Evolutionary conservation across 2,329 filamentous ascomycete genomes (phyloP).

Genomic region (Mollisiaceae sp.): DNA sequence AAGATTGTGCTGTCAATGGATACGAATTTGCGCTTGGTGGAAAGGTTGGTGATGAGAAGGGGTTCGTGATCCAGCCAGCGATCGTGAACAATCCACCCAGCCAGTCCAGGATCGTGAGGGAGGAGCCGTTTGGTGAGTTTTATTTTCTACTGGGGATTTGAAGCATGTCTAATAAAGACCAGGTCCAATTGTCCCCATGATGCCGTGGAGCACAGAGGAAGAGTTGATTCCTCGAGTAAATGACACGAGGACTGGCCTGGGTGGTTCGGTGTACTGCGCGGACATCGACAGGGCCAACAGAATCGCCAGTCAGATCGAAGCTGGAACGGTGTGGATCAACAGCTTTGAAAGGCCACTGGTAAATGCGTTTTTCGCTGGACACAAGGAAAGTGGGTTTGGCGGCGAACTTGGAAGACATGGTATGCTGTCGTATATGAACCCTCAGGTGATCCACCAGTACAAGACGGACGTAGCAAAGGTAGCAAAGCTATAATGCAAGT

Average conservation of each 20-base stretch:
- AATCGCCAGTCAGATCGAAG: conserved; percentile 59
- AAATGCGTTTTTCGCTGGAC: conserved; percentile 45
- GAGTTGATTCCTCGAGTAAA: conserved; percentile 64
- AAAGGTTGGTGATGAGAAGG: conserved; percentile 45
- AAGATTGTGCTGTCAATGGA: conserved; percentile 58
- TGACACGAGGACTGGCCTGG: conserved; percentile 56
- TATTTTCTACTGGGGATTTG: not conserved
- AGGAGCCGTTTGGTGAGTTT: conserved; percentile 63
- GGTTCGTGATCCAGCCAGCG: conserved; percentile 63
- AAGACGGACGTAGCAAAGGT: conserved; percentile 29
- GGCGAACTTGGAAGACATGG: conserved; percentile 41
- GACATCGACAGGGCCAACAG: conserved; percentile 56
- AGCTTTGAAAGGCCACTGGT: conserved; percentile 53
- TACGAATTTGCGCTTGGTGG: conserved; percentile 57
- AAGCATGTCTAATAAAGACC: conserved; percentile 8
- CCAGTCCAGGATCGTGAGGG: conserved; percentile 57
- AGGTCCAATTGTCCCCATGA: conserved; percentile 65
- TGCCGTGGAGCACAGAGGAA: conserved; percentile 65
- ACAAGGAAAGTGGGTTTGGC: conserved; percentile 45
- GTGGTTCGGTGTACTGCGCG: conserved; percentile 61
- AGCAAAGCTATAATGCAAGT: conserved; percentile 15
- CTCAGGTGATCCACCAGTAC: conserved; percentile 32
- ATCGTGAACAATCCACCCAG: conserved; percentile 63
- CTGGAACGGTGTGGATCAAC: conserved; percentile 67
- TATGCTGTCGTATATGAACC: conserved; percentile 39